Evolutionary conservation across 345 rosid genomes (phyloP), one percentile per base, ranked within the genome.

Genomic region (Gossypium longicalyx): DNA sequence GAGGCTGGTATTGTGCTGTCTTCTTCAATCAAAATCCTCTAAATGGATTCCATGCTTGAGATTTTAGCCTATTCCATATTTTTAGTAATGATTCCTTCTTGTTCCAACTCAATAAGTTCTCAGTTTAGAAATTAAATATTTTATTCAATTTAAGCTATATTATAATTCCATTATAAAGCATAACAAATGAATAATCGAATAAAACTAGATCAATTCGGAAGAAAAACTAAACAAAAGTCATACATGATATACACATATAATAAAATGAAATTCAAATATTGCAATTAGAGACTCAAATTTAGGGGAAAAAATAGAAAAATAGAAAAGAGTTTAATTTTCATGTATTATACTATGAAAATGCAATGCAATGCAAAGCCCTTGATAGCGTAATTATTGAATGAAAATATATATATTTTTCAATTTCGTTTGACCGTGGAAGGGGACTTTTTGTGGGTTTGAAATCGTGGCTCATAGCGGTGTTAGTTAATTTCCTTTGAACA

Each of bases 301-400:
- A n/a, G 0, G 7, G 0, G 0, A 7, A n/a, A 0, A 0, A 0
- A 2, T 17, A 17, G 8, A 6, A 53, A 52, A 4, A 3, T 7
- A 53, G 38, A 34, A 34, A 34, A 34, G 7, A 34, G 38, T 34
- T 34, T 34, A 34, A 4, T 4, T 34, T 34, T 34, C 38, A 34
- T 34, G 38, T 2, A 53, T 53, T 53, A 47, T 59, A 25, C 7
- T 23, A 34, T 63, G 67, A 63, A 63, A 22, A 63, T 38, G 67
- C 23, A 38, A 16, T 29, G 12, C n/a, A 48, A 52, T 2, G 56
- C 6, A 16, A 34, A 53, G 47, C 3, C 67, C 23, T 53, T 53
- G 22, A 53, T 17, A n/a, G 10, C 9, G 58, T 53, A 6, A 53
- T 53, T 12, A n/a, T 53, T 53, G 20, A 53, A 53, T 53, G 23